A percentile compares a stretch with the other conserved stretches of the same genome.
These are phyloP conservation scores for Brassica cretica DNA, from an alignment of 345 rosid species.

Conservation along the genomic window DNA sequence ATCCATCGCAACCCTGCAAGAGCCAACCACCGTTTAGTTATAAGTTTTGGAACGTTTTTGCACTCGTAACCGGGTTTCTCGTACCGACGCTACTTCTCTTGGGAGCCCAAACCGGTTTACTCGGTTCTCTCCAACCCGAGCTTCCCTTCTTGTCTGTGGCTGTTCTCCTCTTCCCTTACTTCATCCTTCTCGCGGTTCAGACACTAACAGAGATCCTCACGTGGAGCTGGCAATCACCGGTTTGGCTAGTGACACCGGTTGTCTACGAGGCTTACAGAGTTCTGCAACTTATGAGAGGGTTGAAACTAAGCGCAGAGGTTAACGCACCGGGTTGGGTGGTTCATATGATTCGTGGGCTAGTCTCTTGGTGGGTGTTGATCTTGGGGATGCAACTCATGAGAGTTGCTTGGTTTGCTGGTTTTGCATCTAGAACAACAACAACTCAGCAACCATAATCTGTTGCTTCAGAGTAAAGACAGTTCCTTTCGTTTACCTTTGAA, in stretches of 20 bases:
- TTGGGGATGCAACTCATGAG: constrained; percentile 93
- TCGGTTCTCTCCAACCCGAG: constrained; percentile 69
- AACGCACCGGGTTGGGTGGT: constrained; percentile 75
- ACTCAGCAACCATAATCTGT: constrained; percentile 25
- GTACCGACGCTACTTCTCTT: constrained; percentile 55
- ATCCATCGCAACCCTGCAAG: constrained; percentile 38
- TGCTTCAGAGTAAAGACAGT: constrained; percentile 41
- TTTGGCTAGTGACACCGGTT: constrained; percentile 89
- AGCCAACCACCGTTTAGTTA: constrained; percentile 81
- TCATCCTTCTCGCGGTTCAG: constrained; percentile 80
- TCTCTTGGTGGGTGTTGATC: constrained; percentile 94
- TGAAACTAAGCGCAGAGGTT: constrained; percentile 75
- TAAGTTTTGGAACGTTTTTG: constrained; percentile 73
- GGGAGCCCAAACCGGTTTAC: constrained; percentile 61
- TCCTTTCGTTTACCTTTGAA: too few relatives aligned
- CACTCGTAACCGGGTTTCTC: constrained; percentile 60
- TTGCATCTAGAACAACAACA: constrained; percentile 42
- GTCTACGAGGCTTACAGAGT: constrained; percentile 84
- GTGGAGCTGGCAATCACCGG: constrained; percentile 94
- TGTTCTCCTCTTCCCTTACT: constrained; percentile 75
- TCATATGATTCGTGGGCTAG: constrained; percentile 74
- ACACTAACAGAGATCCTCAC: constrained; percentile 77
- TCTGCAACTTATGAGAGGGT: constrained; percentile 81
- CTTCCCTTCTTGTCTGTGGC: constrained; percentile 60
- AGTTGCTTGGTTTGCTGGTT: constrained; percentile 97